Conservation (phyloP, 306 rosid genomes). For the Rosa lucieae region DNA sequence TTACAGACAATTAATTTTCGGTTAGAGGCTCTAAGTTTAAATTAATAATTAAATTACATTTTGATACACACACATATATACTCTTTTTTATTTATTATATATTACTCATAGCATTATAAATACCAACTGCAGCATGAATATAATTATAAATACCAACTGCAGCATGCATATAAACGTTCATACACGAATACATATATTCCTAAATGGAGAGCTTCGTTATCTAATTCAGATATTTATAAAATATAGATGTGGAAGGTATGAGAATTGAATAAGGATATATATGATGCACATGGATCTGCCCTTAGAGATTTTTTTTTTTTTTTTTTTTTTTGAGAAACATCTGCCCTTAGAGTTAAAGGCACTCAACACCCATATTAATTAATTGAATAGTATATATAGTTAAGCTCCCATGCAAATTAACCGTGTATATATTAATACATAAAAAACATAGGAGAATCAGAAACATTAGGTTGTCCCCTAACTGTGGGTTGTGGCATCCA, state of each 20-base stretch:
- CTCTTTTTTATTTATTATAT: too few relatives aligned
- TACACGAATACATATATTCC: too few relatives aligned
- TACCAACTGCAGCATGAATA: too few relatives aligned
- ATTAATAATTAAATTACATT: too few relatives aligned
- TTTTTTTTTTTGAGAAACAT: too few relatives aligned
- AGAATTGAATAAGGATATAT: neutral
- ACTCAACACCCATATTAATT: conserved; percentile 13
- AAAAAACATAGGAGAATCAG: neutral
- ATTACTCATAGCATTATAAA: too few relatives aligned
- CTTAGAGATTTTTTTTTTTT: too few relatives aligned
- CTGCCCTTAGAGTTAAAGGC: conserved; percentile 30
- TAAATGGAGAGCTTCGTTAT: neutral
- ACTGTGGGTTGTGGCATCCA: neutral
- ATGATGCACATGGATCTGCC: neutral
- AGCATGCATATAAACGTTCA: too few relatives aligned
- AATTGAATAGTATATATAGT: neutral
- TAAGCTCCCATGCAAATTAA: conserved; percentile 24
- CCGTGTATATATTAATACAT: neutral
- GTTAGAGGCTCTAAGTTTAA: too few relatives aligned
- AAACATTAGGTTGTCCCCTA: neutral
- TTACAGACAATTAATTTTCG: too few relatives aligned
- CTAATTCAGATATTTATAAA: neutral
- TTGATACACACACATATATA: too few relatives aligned
- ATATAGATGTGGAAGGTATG: neutral
- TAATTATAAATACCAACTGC: too few relatives aligned